Conservation (phyloP, 2,329 filamentous ascomycete species). For the Pseudocercospora musae region DNA sequence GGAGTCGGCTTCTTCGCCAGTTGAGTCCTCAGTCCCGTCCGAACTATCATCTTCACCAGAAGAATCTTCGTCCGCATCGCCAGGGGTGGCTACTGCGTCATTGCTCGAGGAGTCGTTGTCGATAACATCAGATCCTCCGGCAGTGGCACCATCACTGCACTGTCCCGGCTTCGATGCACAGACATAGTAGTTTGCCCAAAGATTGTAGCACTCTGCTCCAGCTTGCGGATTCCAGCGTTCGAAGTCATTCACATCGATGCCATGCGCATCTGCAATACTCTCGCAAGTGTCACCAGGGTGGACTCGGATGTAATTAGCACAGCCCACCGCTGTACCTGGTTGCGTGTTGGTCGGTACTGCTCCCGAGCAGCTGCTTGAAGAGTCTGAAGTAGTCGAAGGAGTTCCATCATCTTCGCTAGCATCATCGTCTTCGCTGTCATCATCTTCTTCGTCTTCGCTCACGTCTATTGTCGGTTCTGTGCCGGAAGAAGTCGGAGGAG, state of each 20-base stretch:
- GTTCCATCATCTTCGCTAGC: background rate
- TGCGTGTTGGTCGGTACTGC: background rate
- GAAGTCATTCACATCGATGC: background rate
- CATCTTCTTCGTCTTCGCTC: background rate
- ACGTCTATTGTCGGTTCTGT: background rate
- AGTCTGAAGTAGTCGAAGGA: background rate
- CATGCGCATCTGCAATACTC: background rate
- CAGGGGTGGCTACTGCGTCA: background rate
- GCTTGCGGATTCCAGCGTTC: background rate
- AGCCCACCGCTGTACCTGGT: background rate
- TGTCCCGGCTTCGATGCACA: background rate
- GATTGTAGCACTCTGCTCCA: background rate
- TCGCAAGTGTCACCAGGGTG: background rate
- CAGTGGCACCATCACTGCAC: background rate
- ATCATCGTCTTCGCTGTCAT: background rate
- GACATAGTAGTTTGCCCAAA: constrained; percentile 2
- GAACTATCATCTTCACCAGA: background rate
- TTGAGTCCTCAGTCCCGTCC: background rate
- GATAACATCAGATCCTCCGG: no score
- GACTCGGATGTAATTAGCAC: background rate
- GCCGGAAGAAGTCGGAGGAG: background rate
- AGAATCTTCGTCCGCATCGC: background rate
- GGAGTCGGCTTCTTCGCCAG: background rate
- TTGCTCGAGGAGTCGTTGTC: background rate
- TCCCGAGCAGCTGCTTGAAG: background rate